A percentile compares a stretch with the other conserved stretches of the same genome.
Conservation (phyloP, 345 rosid genomes). For the Kandelia obovata region DNA sequence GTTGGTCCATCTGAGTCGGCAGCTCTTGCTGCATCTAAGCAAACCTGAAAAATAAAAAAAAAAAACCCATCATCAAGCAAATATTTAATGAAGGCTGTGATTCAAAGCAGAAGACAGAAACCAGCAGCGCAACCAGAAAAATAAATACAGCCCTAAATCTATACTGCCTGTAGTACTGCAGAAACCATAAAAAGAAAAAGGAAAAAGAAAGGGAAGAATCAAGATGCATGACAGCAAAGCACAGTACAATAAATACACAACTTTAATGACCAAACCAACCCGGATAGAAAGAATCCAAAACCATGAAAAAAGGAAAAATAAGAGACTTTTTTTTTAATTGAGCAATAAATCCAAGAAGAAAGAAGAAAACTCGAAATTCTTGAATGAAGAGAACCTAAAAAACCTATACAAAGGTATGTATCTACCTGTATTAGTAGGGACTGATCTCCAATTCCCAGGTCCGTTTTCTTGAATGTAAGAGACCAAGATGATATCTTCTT, state of each 20-base stretch:
- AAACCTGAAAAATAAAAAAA: not conserved
- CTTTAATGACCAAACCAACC: constrained; percentile 56
- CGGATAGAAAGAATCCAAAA: constrained; percentile 1
- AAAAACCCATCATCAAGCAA: not conserved
- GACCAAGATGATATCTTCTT: constrained; percentile 28
- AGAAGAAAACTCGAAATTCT: not conserved
- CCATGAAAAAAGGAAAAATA: not conserved
- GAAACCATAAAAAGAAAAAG: not conserved
- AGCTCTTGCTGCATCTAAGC: constrained; percentile 3
- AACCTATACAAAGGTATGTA: not conserved
- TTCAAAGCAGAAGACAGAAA: not conserved
- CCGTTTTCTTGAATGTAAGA: constrained; percentile 28
- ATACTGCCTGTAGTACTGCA: not conserved
- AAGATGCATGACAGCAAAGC: not conserved
- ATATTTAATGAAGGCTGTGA: not conserved
- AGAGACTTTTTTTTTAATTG: not conserved
- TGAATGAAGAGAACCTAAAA: not conserved
- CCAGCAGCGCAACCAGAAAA: not conserved
- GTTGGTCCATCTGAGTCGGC: not conserved
- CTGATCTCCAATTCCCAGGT: constrained; percentile 28
- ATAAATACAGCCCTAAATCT: not conserved
- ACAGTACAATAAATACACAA: constrained; percentile 25
- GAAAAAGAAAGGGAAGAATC: not conserved
- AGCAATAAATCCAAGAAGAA: not conserved
- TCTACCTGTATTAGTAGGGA: constrained; percentile 20